Base-by-base conservation (phyloP, 805 yeast species). In the Wickerhamomyces silvicola region DNA sequence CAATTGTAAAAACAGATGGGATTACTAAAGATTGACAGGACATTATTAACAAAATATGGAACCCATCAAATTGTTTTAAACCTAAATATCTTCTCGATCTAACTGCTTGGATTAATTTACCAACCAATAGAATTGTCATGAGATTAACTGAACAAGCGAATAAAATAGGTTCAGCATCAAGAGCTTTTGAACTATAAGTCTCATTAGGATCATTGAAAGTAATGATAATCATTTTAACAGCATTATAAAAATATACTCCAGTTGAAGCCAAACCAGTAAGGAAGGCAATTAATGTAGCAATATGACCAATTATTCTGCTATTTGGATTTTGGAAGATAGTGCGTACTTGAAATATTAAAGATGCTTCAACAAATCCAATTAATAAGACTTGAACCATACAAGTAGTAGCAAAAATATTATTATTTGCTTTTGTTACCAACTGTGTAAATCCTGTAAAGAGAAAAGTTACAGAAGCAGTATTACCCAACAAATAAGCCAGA, bases 21-120 rank as follows among this genome's bases (percentile, higher is more conserved):
- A 85, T 60, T 8, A 87, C 54, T 68, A 88, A 71, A 0, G 95
- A 78, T 56, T 92, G 97, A 10, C 75, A 59, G 1, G 85, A 63
- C 90, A 84, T 84, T 33, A 88, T 80, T 37, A 85, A 59, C 27
- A 92, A 58, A 22, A 87, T 75, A 53, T 86, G 95, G 53, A 83
- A 74, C 17, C 83, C 76, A 40, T 81, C 88, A 49, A 88, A 85
- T 52, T 85, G 95, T 49, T 69, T 75, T 37, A 86, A 62, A 0
- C 98, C 98, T 30, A 88, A 54, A 39, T 62, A 72, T 33, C 86
- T 67, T 55, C 98, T 72, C 5, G 85, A 70, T 36, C 76, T 67
- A 17, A 85, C 70, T 1, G 95, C 95, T 28, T 71, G 33, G 17
- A 66, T 52, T 31, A 92, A 65, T 54, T 90, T 92, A n/a, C 61